Percentiles rank a stretch among this genome's conserved stretches.
These are phyloP conservation scores for Apiotrichum veenhuisii DNA, from an alignment of 1,284 basidiomycete species.

Conservation along the genomic window DNA sequence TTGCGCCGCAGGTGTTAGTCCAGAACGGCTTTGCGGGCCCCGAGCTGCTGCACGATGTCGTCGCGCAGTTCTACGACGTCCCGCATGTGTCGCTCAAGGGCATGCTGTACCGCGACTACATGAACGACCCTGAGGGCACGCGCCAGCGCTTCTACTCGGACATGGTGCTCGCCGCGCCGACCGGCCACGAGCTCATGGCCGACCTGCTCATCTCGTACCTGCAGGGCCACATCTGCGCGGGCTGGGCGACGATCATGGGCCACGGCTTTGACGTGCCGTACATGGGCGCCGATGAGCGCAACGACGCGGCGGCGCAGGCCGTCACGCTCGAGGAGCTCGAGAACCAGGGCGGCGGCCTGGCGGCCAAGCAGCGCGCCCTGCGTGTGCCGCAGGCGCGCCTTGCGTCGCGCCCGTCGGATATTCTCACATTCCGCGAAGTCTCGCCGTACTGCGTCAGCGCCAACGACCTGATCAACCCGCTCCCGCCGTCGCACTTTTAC, in stretches of 20 bases:
- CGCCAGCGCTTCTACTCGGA: conserved; percentile 70
- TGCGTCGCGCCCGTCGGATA: conserved; percentile 62
- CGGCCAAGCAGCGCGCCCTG: conserved; percentile 46
- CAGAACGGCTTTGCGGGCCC: conserved; percentile 77
- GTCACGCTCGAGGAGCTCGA: conserved; percentile 17
- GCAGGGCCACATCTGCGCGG: conserved; percentile 76
- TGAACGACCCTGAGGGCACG: conserved; percentile 65
- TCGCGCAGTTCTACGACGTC: conserved; percentile 92
- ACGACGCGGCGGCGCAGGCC: neutral
- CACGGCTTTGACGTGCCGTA: conserved; percentile 59
- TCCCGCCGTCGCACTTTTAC: conserved; percentile 81
- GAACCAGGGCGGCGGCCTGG: conserved; percentile 17
- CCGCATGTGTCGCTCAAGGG: conserved; percentile 78
- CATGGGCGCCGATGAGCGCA: conserved; percentile 36
- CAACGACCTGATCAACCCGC: conserved; percentile 89
- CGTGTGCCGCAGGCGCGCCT: conserved; percentile 68
- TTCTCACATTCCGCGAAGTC: conserved; percentile 69
- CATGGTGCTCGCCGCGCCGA: conserved; percentile 68
- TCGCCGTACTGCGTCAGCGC: conserved; percentile 84
- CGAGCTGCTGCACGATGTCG: conserved; percentile 77
- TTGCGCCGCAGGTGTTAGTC: conserved; percentile 73
- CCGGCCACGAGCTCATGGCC: conserved; percentile 75
- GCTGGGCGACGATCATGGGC: conserved; percentile 73
- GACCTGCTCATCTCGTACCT: conserved; percentile 84
- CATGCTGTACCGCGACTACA: conserved; percentile 73